Percentiles rank a stretch among this genome's conserved stretches.
These are phyloP conservation scores for Mesembryanthemum crystallinum DNA, from an alignment of 148 eudicot genomes.

Conservation along the genomic window DNA sequence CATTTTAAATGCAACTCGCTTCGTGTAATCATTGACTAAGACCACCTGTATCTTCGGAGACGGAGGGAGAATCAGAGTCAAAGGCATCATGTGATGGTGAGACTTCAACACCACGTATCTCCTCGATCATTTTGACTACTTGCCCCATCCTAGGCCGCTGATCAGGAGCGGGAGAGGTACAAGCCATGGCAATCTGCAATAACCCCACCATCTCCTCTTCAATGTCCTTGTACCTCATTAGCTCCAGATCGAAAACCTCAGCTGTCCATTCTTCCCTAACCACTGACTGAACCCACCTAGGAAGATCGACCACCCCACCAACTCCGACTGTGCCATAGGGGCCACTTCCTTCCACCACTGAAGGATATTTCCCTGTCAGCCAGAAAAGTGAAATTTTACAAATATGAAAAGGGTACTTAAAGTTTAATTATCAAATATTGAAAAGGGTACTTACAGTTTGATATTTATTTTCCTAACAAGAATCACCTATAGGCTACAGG, in stretches of 20 bases:
- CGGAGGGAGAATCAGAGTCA: constrained; percentile 58
- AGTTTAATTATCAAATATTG: too few relatives aligned
- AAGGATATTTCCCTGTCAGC: constrained; percentile 71
- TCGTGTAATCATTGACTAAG: constrained; percentile 42
- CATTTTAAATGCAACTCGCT: too few relatives aligned
- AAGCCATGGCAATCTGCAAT: constrained; percentile 83
- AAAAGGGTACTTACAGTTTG: too few relatives aligned
- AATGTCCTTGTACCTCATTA: constrained; percentile 91
- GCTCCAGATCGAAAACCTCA: constrained; percentile 91
- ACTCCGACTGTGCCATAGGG: constrained; percentile 43
- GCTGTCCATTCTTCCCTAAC: constrained; percentile 99
- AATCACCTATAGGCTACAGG: too few relatives aligned
- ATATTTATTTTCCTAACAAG: too few relatives aligned
- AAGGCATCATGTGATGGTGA: constrained; percentile 58
- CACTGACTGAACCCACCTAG: constrained; percentile 91
- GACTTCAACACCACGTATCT: constrained; percentile 58
- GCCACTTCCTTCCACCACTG: constrained; percentile 52
- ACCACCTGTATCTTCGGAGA: constrained; percentile 50
- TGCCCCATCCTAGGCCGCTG: constrained; percentile 74
- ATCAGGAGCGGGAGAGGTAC: constrained; percentile 53
- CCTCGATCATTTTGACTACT: constrained; percentile 77
- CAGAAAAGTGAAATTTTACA: neutral
- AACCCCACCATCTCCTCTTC: constrained; percentile 96
- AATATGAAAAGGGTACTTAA: neutral
- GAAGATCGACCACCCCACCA: constrained; percentile 72